Base-by-base conservation (phyloP, 148 eudicot species). In the Heliamphora exappendiculata region DNA sequence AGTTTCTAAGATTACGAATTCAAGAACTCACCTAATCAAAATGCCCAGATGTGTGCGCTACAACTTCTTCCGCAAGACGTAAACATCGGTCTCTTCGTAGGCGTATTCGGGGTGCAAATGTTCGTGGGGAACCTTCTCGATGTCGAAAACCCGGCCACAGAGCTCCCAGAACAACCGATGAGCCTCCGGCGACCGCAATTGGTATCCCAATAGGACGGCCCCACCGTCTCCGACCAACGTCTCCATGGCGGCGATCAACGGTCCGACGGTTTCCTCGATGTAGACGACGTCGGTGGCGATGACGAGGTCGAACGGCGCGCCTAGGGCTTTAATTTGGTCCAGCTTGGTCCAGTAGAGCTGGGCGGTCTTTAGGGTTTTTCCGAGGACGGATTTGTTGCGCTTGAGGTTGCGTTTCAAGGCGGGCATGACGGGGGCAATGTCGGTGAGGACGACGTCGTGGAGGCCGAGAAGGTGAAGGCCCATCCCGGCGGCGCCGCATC, bases 211-310 rank as follows among this genome's bases (percentile, higher is more conserved):
- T 85, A 94, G 76, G 4, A 91, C 92, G 37, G 89, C 92, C 2
- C 98, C 98, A 14, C 72, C 66, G 2, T 94, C 93, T 28, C 70
- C 83, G 63, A 91, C 73, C 79, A 94, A 36, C 42, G 64, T 80
- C 71, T 62, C 72, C 98, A 94, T 91, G 3, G 97, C 86, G 0
- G 68, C 72, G 13, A 94, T 74, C 58, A 94, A 41, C 29, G 93
- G 89, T 71, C 77, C 84, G 78, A 94, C 97, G 2, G 86, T 76
- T 76, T 92, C 96, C 85, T 89, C 96, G 2, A 94, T 71, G 69
- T 92, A 94, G 14, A 94, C 98, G 50, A 94, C 98, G 31, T 94
- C 98, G 5, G 98, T 84, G 6, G 98, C 98, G 3, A 94, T 28
- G 0, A 92, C 98, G 19, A 90, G 44, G 39, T 92, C 97, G 53